A percentile compares a stretch with the other conserved stretches of the same genome.
These are phyloP conservation scores for Sindora glabra DNA, from an alignment of 306 rosid genomes.

Conservation along the genomic window DNA sequence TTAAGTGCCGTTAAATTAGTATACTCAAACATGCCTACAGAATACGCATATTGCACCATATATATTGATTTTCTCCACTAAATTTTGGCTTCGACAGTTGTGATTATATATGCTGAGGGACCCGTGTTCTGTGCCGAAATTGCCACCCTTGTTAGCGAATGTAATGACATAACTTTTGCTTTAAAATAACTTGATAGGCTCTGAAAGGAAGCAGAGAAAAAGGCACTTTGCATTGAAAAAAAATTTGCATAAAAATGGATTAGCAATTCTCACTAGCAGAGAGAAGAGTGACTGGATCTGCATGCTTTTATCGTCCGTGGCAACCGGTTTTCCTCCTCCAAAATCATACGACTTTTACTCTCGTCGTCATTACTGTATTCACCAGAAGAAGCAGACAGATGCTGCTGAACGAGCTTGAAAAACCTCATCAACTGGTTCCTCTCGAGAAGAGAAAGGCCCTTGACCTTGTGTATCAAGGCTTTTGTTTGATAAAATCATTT, in stretches of 20 bases:
- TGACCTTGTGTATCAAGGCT: no score
- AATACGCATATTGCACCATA: not conserved
- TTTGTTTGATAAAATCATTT: no score
- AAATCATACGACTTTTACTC: constrained; percentile 34
- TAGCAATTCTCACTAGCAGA: constrained; percentile 38
- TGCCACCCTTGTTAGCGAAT: no score
- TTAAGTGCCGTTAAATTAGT: no score
- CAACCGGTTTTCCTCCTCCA: constrained; percentile 60
- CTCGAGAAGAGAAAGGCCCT: no score
- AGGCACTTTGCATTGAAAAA: not conserved
- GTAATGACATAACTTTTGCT: no score
- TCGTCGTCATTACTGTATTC: constrained; percentile 9
- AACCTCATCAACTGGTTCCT: constrained; percentile 81
- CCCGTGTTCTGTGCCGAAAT: no score
- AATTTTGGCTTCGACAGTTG: no score
- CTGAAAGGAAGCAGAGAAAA: not conserved
- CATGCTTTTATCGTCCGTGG: constrained; percentile 85
- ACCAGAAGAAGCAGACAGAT: constrained; percentile 29
- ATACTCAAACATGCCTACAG: not conserved
- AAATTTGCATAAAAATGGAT: not conserved
- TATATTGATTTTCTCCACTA: not conserved
- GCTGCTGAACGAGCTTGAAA: constrained; percentile 84
- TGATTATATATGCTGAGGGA: no score
- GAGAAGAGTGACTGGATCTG: constrained; percentile 33
- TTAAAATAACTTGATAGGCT: not conserved